These are phyloP conservation scores for Magnaporthiopsis rhizophila DNA, from an alignment of 2,329 filamentous ascomycete species.

Conservation along the genomic window DNA sequence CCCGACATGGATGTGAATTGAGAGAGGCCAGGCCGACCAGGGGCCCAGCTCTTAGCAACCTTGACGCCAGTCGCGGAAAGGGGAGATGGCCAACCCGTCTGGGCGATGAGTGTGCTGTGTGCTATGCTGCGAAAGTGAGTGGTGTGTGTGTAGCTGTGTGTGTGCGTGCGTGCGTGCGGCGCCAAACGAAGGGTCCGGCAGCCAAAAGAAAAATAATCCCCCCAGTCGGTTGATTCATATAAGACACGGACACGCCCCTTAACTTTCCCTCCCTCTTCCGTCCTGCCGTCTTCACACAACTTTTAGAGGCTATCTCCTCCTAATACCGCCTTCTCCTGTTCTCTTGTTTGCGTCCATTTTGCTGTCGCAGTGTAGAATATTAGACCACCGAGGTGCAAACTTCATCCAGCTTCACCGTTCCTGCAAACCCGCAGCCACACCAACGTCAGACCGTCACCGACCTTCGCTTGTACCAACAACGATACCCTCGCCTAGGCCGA, in stretches of 20 bases:
- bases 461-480: slow-evolving; percentile 1
- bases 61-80: background rate
- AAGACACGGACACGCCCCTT: slow-evolving; percentile 4
- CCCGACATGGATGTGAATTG: too few relatives aligned
- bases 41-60: background rate
- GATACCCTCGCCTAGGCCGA: background rate
- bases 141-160: background rate
- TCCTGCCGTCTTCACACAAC: background rate
- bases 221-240: slow-evolving; percentile 3
- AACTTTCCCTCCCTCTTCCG: slow-evolving; percentile 1
- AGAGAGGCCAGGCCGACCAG: too few relatives aligned
- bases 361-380: too few relatives aligned
- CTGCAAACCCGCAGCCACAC: background rate
- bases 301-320: slow-evolving; percentile 4
- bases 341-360: slow-evolving; percentile 1
- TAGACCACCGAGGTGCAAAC: too few relatives aligned
- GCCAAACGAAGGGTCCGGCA: too few relatives aligned
- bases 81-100: background rate
- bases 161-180: too few relatives aligned
- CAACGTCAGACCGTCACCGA: slow-evolving; percentile 1
- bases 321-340: background rate
- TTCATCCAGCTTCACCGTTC: background rate
- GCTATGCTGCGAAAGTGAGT: background rate
- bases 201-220: slow-evolving; percentile 1
- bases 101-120: background rate